phyloP scores from a whole-genome alignment of 2,329 filamentous ascomycete species.

The Neurospora crassa region DNA sequence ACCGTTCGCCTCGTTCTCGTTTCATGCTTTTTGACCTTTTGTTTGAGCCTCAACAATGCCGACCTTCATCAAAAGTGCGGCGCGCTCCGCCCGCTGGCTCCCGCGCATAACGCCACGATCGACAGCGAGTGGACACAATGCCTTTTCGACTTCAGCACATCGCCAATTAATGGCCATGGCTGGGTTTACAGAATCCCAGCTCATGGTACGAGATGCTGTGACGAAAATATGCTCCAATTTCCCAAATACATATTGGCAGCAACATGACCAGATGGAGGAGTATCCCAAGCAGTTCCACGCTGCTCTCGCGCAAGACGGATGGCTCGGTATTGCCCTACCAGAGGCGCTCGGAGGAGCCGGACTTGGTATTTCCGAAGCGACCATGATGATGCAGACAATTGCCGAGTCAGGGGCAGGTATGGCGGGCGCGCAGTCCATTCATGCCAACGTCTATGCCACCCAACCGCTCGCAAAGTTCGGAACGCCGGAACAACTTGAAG shows the following conservation, averaged over 20 bases:
- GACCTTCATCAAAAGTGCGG: background rate
- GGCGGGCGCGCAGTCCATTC: slow-evolving; percentile 55
- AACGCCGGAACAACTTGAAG: slow-evolving; percentile 50
- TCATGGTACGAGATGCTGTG: slow-evolving; percentile 63
- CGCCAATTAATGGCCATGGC: slow-evolving; percentile 56
- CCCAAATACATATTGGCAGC: slow-evolving; percentile 67
- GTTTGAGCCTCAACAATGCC: background rate
- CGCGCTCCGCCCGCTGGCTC: background rate
- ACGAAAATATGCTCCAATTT: slow-evolving; percentile 60
- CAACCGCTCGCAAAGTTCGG: slow-evolving; percentile 68
- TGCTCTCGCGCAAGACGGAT: slow-evolving; percentile 64
- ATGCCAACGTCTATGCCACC: slow-evolving; percentile 64
- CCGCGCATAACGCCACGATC: slow-evolving; percentile 1
- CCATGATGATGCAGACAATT: slow-evolving; percentile 81
- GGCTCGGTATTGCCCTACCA: slow-evolving; percentile 72
- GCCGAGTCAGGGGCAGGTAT: slow-evolving; percentile 72
- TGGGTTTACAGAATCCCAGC: slow-evolving; percentile 63
- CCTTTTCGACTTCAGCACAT: slow-evolving; percentile 28
- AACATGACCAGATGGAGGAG: slow-evolving; percentile 57
- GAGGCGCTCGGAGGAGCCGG: slow-evolving; percentile 66
- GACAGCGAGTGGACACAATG: background rate
- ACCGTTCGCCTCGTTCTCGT: background rate
- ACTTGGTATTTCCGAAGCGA: slow-evolving; percentile 70
- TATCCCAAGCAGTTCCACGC: slow-evolving; percentile 71
- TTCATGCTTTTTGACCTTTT: background rate